Conservation (phyloP, 148 eudicot genomes). For the Diospyros lotus region DNA sequence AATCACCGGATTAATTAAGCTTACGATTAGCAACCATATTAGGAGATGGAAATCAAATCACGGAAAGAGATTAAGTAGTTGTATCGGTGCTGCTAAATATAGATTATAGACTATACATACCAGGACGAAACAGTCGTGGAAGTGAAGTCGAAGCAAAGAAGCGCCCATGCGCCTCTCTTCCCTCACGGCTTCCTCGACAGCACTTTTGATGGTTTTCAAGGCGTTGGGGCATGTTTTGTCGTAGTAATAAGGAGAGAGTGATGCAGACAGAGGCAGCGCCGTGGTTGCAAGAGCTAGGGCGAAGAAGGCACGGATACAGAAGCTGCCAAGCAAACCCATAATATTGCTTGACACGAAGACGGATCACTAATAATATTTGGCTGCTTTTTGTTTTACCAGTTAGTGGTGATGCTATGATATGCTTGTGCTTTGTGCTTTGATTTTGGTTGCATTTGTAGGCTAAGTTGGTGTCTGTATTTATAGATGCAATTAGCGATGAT, state of each 20-base stretch:
- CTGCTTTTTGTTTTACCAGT: too few relatives aligned
- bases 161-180: slow-evolving; percentile 34
- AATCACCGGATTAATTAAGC: too few relatives aligned
- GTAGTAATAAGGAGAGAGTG: slow-evolving; percentile 22
- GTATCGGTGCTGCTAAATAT: too few relatives aligned
- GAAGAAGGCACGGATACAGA: slow-evolving; percentile 5
- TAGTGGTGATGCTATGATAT: too few relatives aligned
- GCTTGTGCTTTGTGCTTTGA: too few relatives aligned
- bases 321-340: neutral
- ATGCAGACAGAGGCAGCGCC: slow-evolving; percentile 3
- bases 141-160: slow-evolving; percentile 30
- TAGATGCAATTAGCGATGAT: too few relatives aligned
- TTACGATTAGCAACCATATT: neutral
- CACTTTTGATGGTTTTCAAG: slow-evolving; percentile 27
- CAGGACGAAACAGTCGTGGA: slow-evolving; percentile 34
- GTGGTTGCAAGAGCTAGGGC: neutral
- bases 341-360: too few relatives aligned
- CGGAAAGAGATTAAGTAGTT: neutral
- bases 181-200: slow-evolving; percentile 15
- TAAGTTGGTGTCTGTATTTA: too few relatives aligned
- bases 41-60: neutral
- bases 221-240: slow-evolving; percentile 25
- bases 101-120: slow-evolving; percentile 1
- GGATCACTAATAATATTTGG: too few relatives aligned
- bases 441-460: too few relatives aligned